Percentiles rank a stretch among this genome's conserved stretches.
Conservation (phyloP, 179 eudicot genomes). For the Corrigiola litoralis region DNA sequence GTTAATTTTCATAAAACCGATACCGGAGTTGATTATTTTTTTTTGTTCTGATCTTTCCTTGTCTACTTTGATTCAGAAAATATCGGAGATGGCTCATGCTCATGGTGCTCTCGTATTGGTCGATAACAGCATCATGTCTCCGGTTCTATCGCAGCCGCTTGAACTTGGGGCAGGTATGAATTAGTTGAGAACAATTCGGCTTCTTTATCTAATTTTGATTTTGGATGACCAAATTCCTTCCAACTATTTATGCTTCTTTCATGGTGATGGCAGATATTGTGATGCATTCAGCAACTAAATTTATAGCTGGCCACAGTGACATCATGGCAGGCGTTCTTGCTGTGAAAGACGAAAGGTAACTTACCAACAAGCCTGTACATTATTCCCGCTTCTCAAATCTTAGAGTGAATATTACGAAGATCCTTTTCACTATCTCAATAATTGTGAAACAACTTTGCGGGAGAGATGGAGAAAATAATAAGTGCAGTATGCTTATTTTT, state of each 20-base stretch:
- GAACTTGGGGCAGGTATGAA: constrained; percentile 91
- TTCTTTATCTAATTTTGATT: background rate
- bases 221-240: background rate
- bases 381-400: background rate
- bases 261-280: constrained; percentile 65
- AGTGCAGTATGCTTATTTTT: background rate
- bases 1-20: too few species aligned
- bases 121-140: constrained; percentile 98
- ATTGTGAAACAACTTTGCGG: background rate
- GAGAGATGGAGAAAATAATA: background rate
- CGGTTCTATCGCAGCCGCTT: constrained; percentile 81
- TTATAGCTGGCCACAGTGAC: constrained; percentile 96
- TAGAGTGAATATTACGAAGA: background rate
- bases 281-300: constrained; percentile 98
- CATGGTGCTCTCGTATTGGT: constrained; percentile 89
- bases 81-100: constrained; percentile 89
- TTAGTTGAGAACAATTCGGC: background rate
- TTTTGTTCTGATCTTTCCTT: background rate
- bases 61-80: constrained; percentile 48
- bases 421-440: background rate
- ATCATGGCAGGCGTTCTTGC: constrained; percentile 96
- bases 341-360: constrained; percentile 89
- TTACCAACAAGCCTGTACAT: background rate
- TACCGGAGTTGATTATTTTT: background rate
- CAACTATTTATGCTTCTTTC: background rate